A percentile compares a stretch with the other conserved stretches of the same genome.
Evolutionary conservation across 768 basidiomycete species (phyloP).

Genomic region (Paxillus ammoniavirescens): DNA sequence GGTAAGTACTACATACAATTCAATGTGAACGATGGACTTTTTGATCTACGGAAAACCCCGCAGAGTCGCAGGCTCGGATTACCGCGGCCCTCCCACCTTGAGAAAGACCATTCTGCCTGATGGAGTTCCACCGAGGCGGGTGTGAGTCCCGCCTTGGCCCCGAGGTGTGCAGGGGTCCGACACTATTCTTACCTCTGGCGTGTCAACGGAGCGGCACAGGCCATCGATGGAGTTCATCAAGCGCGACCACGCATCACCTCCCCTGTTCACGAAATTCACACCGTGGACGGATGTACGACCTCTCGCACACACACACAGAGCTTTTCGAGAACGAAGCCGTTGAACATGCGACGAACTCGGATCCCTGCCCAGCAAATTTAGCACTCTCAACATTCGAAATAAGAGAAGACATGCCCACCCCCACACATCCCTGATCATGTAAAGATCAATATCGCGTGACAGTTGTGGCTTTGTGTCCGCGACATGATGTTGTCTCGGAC

Average conservation of each 20-base stretch:
- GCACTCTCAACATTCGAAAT: not conserved
- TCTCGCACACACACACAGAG: conserved; percentile 1
- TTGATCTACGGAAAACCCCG: not conserved
- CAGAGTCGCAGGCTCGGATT: conserved; percentile 4
- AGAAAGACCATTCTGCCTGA: not conserved
- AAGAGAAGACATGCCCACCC: conserved; percentile 2
- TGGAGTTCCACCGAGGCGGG: not conserved
- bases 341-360: conserved; percentile 1
- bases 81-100: conserved; percentile 10
- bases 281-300: not conserved
- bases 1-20: too few relatives aligned
- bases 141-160: conserved; percentile 5
- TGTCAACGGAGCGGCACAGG: not conserved
- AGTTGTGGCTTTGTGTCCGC: not conserved
- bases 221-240: not conserved
- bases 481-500: not conserved
- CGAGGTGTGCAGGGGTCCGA: conserved; percentile 11
- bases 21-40: too few relatives aligned
- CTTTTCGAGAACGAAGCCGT: not conserved
- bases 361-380: conserved; percentile 1
- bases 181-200: conserved; percentile 4
- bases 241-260: conserved; percentile 13
- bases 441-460: not conserved
- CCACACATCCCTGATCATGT: conserved; percentile 5
- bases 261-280: conserved; percentile 8